Evolutionary conservation across 1,284 basidiomycete species (phyloP), one percentile per base, ranked within the genome.

Genomic region (Apiotrichum porosum): DNA sequence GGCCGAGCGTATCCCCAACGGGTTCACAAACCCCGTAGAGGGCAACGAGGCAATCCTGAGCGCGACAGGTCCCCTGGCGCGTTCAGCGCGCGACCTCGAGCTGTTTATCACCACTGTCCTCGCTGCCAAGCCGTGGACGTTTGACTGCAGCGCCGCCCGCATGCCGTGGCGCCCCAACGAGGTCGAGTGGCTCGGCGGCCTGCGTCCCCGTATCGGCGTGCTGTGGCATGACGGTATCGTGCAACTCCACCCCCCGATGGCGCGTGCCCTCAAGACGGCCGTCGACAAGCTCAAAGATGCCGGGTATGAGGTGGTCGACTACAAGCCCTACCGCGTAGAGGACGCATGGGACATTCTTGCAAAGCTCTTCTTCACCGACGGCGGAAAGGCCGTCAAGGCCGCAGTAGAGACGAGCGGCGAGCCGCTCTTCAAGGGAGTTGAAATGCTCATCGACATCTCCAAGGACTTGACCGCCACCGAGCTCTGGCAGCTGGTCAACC

Each of bases 201-300:
- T 30, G 28, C 58, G 58, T 47, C 60, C 64, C 3, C 51, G 59
- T 17, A 53, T 69, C 26, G 73, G 65, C 2, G 59, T 71, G 24
- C 65, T 71, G 61, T 61, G 64, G 55, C 52, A 71, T 32, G 71
- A 75, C 56, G 65, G 66, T 5, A 41, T 65, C 4, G 57, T 69
- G 18, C 56, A 52, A 22, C 70, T 69, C 4, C 63, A 61, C 23
- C 65, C 71, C 12, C 70, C 73, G 0, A 66, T 72, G 46, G 49
- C 54, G 14, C 57, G 71, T 1, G 71, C 66, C 3, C 55, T 75
- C 32, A 52, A 61, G 9, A 42, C 45, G 15, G 56, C 65, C 1
- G 52, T 64, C 9, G 48, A 52, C 23, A 50, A 55, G 17, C 61
- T 74, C 13, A 37, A 48, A n/a, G 43, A 52, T 1, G 44, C 47